Conservation (phyloP, 2,329 filamentous ascomycete species). For the Aspergillus puulaauensis region DNA sequence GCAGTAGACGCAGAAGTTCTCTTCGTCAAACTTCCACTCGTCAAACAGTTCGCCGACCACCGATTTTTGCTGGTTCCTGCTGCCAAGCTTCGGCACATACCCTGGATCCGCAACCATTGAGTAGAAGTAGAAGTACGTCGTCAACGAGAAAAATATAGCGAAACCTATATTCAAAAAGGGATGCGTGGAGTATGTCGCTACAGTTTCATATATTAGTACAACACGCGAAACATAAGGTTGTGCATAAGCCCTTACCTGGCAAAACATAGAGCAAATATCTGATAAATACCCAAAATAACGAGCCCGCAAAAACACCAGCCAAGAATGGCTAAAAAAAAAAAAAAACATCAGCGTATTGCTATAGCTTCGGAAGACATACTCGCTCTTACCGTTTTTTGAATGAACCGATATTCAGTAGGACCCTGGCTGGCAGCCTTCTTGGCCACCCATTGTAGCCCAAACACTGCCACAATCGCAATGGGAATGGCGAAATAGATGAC, state of each 20-base stretch:
- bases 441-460: slow-evolving; percentile 71
- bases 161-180: slow-evolving; percentile 81
- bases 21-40: slow-evolving; percentile 86
- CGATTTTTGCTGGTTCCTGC: slow-evolving; percentile 84
- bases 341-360: slow-evolving; percentile 16
- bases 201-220: slow-evolving; percentile 6
- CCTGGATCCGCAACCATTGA: slow-evolving; percentile 89
- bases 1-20: slow-evolving; percentile 90
- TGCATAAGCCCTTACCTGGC: slow-evolving; percentile 55
- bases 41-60: slow-evolving; percentile 84
- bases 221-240: neutral
- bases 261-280: slow-evolving; percentile 75
- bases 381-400: slow-evolving; percentile 77
- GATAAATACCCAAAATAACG: slow-evolving; percentile 75
- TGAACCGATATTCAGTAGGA: slow-evolving; percentile 80
- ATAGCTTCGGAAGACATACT: neutral
- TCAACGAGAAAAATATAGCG: slow-evolving; percentile 61
- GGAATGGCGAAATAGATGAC: slow-evolving; percentile 77
- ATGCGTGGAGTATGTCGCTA: slow-evolving; percentile 64
- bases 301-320: slow-evolving; percentile 86
- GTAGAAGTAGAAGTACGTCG: slow-evolving; percentile 80
- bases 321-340: slow-evolving; percentile 70
- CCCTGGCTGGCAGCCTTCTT: slow-evolving; percentile 78
- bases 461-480: slow-evolving; percentile 62
- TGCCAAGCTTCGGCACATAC: slow-evolving; percentile 85